Percentiles rank a stretch among this genome's conserved stretches.
These are phyloP conservation scores for Henningerozyma blattae DNA, from an alignment of 805 yeast species.

Conservation along the genomic window DNA sequence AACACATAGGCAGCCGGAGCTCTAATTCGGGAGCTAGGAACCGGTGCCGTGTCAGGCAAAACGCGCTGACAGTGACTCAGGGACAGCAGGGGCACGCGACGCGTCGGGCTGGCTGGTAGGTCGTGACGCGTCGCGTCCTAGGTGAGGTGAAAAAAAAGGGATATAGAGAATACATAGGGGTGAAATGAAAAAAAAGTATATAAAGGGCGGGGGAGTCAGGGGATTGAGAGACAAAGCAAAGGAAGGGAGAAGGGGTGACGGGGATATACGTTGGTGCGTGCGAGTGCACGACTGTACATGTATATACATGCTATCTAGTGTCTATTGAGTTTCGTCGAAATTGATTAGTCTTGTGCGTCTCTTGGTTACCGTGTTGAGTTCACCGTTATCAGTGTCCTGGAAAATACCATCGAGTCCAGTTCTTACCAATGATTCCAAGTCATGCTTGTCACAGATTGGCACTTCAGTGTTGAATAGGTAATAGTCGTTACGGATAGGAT, in stretches of 20 bases:
- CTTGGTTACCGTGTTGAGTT: conserved; percentile 15
- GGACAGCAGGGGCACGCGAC: too few species aligned
- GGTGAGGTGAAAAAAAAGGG: too few species aligned
- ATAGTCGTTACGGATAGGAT: conserved; percentile 41
- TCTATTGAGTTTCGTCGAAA: conserved; percentile 5
- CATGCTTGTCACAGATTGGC: conserved; percentile 22
- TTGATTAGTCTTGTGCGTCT: conserved; percentile 23
- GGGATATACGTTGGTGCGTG: neutral
- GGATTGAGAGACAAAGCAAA: too few species aligned
- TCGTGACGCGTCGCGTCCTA: too few species aligned
- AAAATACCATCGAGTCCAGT: conserved; percentile 4
- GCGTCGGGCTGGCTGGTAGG: too few species aligned
- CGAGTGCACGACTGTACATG: neutral
- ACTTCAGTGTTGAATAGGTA: conserved; percentile 20
- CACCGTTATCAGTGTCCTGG: neutral
- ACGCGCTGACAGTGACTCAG: too few species aligned
- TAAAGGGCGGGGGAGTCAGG: too few species aligned
- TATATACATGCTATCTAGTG: neutral
- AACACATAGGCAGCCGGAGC: too few species aligned
- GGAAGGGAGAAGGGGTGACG: neutral
- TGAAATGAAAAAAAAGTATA: too few species aligned
- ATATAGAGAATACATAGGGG: too few species aligned
- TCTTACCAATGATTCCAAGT: conserved; percentile 12
- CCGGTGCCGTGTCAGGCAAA: too few species aligned
- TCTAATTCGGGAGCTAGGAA: too few species aligned